Evolutionary conservation across 73 alveolate genomes (phyloP).

Genomic region (Stentor roeselii): DNA sequence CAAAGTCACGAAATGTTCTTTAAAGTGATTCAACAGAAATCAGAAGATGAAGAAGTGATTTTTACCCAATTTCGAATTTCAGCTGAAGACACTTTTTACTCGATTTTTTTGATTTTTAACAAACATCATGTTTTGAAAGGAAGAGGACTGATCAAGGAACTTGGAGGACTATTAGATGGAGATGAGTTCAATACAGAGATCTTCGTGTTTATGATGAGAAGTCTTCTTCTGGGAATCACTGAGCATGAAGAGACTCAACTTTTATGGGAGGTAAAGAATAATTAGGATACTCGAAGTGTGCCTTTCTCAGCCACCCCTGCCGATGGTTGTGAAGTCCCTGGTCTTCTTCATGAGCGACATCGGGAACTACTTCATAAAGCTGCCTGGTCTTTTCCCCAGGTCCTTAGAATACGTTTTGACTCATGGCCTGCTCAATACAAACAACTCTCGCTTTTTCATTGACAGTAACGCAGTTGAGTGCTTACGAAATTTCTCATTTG

Average conservation of each 20-base stretch:
- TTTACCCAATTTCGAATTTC: background rate
- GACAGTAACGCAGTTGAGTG: constrained; percentile 20
- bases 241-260: background rate
- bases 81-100: constrained; percentile 20
- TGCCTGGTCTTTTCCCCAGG: background rate
- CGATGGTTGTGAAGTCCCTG: background rate
- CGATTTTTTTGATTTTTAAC: background rate
- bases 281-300: background rate
- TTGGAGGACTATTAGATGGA: background rate
- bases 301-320: constrained; percentile 1
- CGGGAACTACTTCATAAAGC: background rate
- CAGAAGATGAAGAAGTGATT: background rate
- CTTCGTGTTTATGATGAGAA: constrained; percentile 16
- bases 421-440: background rate
- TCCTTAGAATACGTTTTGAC: background rate
- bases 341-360: background rate
- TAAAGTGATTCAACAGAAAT: background rate
- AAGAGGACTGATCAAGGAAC: background rate
- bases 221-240: constrained; percentile 6
- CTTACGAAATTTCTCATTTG: background rate
- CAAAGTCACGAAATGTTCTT: background rate
- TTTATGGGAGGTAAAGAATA: constrained; percentile 5
- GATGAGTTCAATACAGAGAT: background rate
- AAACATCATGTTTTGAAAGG: background rate
- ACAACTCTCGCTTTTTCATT: background rate